Evolutionary conservation across 768 basidiomycete species (phyloP).

Genomic region (Lentinula detonsa): DNA sequence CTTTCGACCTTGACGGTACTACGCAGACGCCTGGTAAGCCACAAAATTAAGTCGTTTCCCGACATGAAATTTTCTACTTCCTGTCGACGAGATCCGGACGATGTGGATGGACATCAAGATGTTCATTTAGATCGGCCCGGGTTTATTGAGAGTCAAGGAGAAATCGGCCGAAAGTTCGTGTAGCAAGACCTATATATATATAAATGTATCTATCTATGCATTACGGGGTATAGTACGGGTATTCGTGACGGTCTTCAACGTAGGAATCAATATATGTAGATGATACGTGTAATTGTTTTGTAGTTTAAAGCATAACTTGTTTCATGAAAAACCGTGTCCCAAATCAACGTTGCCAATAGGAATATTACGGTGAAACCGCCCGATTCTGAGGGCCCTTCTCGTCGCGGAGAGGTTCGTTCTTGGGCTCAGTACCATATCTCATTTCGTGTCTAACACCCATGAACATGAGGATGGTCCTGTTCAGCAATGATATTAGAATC

Average conservation of each 20-base stretch:
- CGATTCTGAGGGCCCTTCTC: neutral
- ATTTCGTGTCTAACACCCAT: constrained; percentile 9
- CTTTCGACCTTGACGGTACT: neutral
- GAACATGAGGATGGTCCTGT: constrained; percentile 12
- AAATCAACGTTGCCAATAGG: neutral
- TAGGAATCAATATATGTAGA: no score
- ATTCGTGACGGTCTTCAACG: no score
- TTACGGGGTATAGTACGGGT: no score
- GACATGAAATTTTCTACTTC: neutral
- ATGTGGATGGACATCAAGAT: no score
- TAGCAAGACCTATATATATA: no score
- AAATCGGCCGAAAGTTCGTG: no score
- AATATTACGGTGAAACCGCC: neutral
- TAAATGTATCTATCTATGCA: no score
- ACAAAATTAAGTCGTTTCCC: neutral
- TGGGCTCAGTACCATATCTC: constrained; percentile 8
- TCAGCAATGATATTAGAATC: neutral
- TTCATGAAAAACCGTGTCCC: neutral
- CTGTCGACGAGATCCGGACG: no score
- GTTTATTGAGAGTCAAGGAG: no score
- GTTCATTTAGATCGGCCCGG: no score
- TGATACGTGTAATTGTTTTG: no score
- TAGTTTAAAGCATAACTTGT: neutral
- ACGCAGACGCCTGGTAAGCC: neutral
- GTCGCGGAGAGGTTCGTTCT: neutral